Percentiles rank a stretch among this genome's conserved stretches.
Evolutionary conservation across 2,329 filamentous ascomycete genomes (phyloP).

Genomic region (Phaeosphaeriaceae sp.): DNA sequence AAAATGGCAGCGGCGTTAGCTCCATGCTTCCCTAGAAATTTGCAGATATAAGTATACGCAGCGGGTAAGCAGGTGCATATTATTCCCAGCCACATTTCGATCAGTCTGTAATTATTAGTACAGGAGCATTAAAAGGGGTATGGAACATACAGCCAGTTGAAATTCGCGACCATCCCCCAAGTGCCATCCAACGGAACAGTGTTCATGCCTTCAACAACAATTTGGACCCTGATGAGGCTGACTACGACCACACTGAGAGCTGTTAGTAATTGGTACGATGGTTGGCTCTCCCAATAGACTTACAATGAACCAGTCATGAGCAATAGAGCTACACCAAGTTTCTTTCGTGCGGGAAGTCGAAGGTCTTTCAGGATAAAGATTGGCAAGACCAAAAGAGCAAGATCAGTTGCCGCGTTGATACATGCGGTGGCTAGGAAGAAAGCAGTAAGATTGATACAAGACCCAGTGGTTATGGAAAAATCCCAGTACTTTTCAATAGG

Average conservation of each 20-base stretch:
- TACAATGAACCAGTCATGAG: conserved; percentile 26
- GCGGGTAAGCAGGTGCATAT: conserved; percentile 21
- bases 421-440: conserved; percentile 20
- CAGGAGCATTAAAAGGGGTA: not conserved
- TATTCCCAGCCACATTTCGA: conserved; percentile 25
- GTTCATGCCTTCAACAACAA: conserved; percentile 13
- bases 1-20: not conserved
- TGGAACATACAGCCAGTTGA: conserved; percentile 22
- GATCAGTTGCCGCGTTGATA: conserved; percentile 20
- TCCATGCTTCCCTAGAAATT: not conserved
- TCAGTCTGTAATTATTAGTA: conserved; percentile 10
- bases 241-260: conserved; percentile 17
- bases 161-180: conserved; percentile 21
- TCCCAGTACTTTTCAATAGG: conserved; percentile 25
- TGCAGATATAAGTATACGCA: conserved; percentile 14
- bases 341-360: conserved; percentile 17
- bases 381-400: conserved; percentile 23
- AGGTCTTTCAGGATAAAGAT: conserved; percentile 25
- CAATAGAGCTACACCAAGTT: conserved; percentile 20
- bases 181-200: conserved; percentile 14
- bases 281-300: not conserved
- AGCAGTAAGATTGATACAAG: conserved; percentile 16
- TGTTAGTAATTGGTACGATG: not conserved
- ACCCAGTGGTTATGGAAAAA: conserved; percentile 16
- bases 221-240: conserved; percentile 19